A percentile compares a stretch with the other conserved stretches of the same genome.
Evolutionary conservation across 805 yeast species (phyloP).

Genomic region (Yarrowia sp.): DNA sequence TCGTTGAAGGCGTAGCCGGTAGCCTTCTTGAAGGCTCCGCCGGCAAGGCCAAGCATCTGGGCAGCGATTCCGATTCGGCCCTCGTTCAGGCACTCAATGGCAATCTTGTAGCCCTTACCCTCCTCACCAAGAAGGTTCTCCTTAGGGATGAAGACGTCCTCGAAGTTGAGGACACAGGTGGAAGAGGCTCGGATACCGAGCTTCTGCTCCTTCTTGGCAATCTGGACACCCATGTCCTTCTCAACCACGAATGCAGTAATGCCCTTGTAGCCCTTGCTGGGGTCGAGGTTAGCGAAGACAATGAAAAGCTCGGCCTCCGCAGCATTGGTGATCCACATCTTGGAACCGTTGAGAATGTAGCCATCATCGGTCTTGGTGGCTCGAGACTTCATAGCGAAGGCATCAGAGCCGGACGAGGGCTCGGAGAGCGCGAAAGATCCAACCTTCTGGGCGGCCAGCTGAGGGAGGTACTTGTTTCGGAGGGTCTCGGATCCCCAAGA

Average conservation of each 20-base stretch:
- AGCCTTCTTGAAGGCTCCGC: conserved; percentile 46
- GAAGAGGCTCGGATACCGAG: conserved; percentile 47
- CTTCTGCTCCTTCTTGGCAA: conserved; percentile 47
- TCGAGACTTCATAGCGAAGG: conserved; percentile 44
- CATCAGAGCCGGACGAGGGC: conserved; percentile 46
- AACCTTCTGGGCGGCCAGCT: conserved; percentile 39
- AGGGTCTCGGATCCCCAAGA: conserved; percentile 42
- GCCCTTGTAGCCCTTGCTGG: conserved; percentile 45
- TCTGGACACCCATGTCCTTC: conserved; percentile 43
- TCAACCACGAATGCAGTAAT: conserved; percentile 47
- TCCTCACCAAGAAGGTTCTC: conserved; percentile 45
- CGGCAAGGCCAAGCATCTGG: conserved; percentile 47
- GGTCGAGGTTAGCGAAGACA: conserved; percentile 45
- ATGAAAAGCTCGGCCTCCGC: conserved; percentile 45
- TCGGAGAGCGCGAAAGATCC: conserved; percentile 46
- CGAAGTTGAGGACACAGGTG: conserved; percentile 44
- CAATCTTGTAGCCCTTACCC: conserved; percentile 48
- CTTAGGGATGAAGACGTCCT: conserved; percentile 44
- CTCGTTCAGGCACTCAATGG: conserved; percentile 46
- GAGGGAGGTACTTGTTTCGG: conserved; percentile 44
- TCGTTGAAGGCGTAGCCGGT: conserved; percentile 42
- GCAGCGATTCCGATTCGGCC: conserved; percentile 49
- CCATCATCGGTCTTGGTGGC: conserved; percentile 44
- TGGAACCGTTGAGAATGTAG: conserved; percentile 44
- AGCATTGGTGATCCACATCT: conserved; percentile 50